Evolutionary conservation across 1,284 basidiomycete species (phyloP), one percentile per base, ranked within the genome.

Genomic region (Porodaedalea pini): DNA sequence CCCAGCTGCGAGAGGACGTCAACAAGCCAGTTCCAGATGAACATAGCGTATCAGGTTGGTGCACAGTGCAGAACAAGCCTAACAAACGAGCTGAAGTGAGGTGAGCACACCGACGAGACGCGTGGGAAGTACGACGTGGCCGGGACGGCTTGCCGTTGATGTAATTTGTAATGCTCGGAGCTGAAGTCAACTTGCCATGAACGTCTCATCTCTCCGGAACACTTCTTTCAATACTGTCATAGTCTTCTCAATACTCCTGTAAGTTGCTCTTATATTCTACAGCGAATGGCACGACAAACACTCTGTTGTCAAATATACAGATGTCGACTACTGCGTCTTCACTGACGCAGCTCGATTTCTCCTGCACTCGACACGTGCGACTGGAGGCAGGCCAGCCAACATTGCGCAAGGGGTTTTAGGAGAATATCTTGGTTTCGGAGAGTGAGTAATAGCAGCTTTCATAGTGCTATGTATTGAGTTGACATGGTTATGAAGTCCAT

Each of bases 301-400:
- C 61, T 90, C 88, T 1, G 69, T 83, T n/a, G 82, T 98, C 31
- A 94, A 94, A 69, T 99, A 98, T 70, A 99, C 96, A 15, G 96
- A 99, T 72, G 80, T 99, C 58, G 97, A 99, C 74, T 99, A 98
- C 71, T 81, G 86, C 41, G 96, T 99, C 62, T 97, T 98, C 75
- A 90, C 84, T 57, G 95, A 98, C 70, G 97, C 95, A 3, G 85
- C 92, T 2, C 75, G 75, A 21, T 94, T 90, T 67, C 66, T 92
- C 58, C 70, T 73, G 34, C 51, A 63, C 39, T 67, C 71, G 3
- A 61, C 65, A 17, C 36, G 49, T 17, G 44, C 51, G 17, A 69
- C 69, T 1, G 49, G 61, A 40, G 43, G 43, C 15, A 49, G 59
- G 13, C 69, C 70, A 6, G 71, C 68, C 7, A 85, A 83, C 64